Evolutionary conservation across 257 asterid species (phyloP).

Genomic region (Gentiana dahurica): DNA sequence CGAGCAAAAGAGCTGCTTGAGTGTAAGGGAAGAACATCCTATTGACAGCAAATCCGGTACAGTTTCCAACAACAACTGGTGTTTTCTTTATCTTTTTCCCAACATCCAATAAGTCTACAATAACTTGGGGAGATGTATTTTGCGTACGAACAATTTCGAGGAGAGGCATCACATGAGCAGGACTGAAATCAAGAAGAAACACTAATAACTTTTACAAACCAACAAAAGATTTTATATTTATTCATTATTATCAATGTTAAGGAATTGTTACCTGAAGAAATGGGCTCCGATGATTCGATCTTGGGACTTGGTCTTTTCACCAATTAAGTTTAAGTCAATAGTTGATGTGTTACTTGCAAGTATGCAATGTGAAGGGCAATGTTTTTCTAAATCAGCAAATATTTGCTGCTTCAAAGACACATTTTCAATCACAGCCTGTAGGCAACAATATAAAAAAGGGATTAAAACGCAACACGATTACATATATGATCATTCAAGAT

Average conservation of each 20-base stretch:
- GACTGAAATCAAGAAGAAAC: slow-evolving; percentile 38
- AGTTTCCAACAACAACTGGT: slow-evolving; percentile 89
- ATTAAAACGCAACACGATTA: not conserved
- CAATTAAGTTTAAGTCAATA: slow-evolving; percentile 72
- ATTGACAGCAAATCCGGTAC: slow-evolving; percentile 97
- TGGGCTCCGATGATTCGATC: slow-evolving; percentile 96
- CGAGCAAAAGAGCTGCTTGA: slow-evolving; percentile 79
- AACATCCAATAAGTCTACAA: slow-evolving; percentile 71
- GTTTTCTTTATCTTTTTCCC: slow-evolving; percentile 93
- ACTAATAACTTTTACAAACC: not conserved
- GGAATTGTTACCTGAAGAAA: slow-evolving; percentile 65
- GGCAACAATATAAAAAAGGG: not conserved
- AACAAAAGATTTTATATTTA: not conserved
- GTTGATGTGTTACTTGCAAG: slow-evolving; percentile 94
- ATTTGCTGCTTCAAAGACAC: slow-evolving; percentile 82
- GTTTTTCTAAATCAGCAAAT: slow-evolving; percentile 74
- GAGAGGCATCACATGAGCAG: slow-evolving; percentile 99
- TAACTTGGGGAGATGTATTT: slow-evolving; percentile 82
- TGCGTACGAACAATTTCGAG: slow-evolving; percentile 83
- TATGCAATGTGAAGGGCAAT: slow-evolving; percentile 84
- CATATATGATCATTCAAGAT: too few species aligned
- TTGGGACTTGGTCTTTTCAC: slow-evolving; percentile 68
- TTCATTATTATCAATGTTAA: not conserved
- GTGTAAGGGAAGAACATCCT: slow-evolving; percentile 94
- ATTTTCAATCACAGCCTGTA: slow-evolving; percentile 86